Evolutionary conservation across 441 rosid species (phyloP).

Genomic region (Corymbia calophylla): DNA sequence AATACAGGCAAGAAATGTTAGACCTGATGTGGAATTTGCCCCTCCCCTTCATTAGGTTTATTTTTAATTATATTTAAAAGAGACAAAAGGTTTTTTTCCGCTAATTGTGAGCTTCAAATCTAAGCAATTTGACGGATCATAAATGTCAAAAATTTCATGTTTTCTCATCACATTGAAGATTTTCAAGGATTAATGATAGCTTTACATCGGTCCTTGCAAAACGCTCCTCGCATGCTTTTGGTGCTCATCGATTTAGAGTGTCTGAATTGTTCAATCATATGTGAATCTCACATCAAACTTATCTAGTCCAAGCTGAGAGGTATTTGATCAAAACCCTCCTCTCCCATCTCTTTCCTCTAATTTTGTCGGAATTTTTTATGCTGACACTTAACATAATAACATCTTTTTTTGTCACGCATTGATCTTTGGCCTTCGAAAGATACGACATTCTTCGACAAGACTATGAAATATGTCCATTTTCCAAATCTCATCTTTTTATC

Average conservation of each 20-base stretch:
- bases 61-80: background rate
- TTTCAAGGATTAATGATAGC: background rate
- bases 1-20: background rate
- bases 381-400: background rate
- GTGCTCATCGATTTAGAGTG: background rate
- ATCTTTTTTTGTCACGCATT: background rate
- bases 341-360: background rate
- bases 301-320: accelerated
- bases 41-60: background rate
- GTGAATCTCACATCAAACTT: background rate
- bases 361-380: accelerated
- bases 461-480: background rate
- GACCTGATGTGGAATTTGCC: background rate
- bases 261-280: accelerated
- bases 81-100: background rate
- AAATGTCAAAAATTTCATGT: background rate
- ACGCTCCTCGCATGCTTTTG: background rate
- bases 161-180: background rate
- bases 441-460: background rate
- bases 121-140: background rate
- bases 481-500: background rate
- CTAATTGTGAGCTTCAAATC: background rate
- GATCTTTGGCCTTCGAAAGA: background rate
- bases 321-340: too few relatives aligned
- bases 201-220: background rate